Percentiles rank a stretch among this genome's conserved stretches.
phyloP scores from a whole-genome alignment of 1,284 basidiomycete species.

The Austroboletus olivaceoglutinosus region DNA sequence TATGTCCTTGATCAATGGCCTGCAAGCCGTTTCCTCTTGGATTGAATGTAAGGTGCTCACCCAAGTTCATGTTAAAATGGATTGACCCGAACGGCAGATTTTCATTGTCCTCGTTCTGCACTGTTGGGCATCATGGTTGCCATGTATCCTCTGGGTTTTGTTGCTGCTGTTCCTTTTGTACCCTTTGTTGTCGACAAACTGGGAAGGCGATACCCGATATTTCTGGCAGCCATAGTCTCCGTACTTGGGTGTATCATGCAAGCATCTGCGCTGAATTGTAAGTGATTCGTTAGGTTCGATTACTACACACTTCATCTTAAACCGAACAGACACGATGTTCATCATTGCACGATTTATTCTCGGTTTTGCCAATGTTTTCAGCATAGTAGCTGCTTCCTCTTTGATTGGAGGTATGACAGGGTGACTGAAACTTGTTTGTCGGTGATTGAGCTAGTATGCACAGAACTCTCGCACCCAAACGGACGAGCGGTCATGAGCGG shows the following conservation, averaged over 20 bases:
- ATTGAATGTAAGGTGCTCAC: slow-evolving; percentile 15
- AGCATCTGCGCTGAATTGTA: slow-evolving; percentile 16
- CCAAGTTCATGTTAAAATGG: background rate
- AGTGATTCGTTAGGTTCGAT: background rate
- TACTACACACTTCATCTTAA: background rate
- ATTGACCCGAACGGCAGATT: slow-evolving; percentile 12
- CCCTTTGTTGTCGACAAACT: slow-evolving; percentile 10
- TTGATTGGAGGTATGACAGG: slow-evolving; percentile 16
- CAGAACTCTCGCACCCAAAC: slow-evolving; percentile 25
- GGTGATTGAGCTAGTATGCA: background rate
- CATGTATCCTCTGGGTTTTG: slow-evolving; percentile 15
- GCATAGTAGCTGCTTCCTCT: slow-evolving; percentile 13
- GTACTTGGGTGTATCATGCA: slow-evolving; percentile 18
- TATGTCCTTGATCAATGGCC: slow-evolving; percentile 14
- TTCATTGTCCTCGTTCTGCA: slow-evolving; percentile 17
- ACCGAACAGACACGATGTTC: slow-evolving; percentile 16
- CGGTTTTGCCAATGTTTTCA: slow-evolving; percentile 11
- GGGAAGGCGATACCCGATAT: slow-evolving; percentile 22
- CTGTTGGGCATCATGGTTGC: slow-evolving; percentile 16
- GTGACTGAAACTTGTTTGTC: background rate
- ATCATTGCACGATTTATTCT: slow-evolving; percentile 20
- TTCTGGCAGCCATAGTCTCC: slow-evolving; percentile 11
- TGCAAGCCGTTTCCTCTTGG: slow-evolving; percentile 22
- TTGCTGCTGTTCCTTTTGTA: slow-evolving; percentile 15
- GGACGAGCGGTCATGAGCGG: slow-evolving; percentile 16